phyloP scores from a whole-genome alignment of 306 rosid species.

The Cyclanthera cordifolia region DNA sequence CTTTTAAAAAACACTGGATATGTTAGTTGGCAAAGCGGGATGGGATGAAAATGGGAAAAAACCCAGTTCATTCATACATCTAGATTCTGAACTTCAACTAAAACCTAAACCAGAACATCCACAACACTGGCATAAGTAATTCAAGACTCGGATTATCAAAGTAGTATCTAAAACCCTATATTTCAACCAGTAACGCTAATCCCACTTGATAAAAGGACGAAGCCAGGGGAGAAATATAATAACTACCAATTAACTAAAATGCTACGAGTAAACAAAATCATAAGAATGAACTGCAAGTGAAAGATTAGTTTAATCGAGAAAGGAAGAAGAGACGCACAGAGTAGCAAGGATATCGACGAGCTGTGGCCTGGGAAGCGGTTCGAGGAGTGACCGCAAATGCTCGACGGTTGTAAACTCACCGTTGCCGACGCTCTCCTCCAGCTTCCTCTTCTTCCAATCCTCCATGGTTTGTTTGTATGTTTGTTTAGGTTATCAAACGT shows the following conservation, averaged over 20 bases:
- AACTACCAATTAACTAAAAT: neutral
- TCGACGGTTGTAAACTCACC: constrained; percentile 29
- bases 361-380: constrained; percentile 59
- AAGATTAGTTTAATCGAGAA: neutral
- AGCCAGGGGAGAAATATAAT: neutral
- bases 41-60: too few relatives aligned
- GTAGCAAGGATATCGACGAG: constrained; percentile 61
- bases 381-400: constrained; percentile 46
- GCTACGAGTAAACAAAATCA: neutral
- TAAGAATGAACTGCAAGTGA: neutral
- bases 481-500: neutral
- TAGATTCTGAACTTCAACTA: neutral
- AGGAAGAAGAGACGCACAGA: constrained; percentile 34
- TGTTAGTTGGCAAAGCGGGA: too few relatives aligned
- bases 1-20: too few relatives aligned
- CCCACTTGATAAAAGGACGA: neutral
- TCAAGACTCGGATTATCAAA: neutral
- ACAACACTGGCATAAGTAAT: neutral
- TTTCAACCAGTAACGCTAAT: neutral
- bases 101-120: neutral
- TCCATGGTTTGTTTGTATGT: constrained; percentile 36
- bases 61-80: too few relatives aligned
- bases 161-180: neutral
- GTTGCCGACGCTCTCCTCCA: constrained; percentile 26
- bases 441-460: constrained; percentile 69